Conservation (phyloP, 768 basidiomycete species). For the Hygrophorus russula region DNA sequence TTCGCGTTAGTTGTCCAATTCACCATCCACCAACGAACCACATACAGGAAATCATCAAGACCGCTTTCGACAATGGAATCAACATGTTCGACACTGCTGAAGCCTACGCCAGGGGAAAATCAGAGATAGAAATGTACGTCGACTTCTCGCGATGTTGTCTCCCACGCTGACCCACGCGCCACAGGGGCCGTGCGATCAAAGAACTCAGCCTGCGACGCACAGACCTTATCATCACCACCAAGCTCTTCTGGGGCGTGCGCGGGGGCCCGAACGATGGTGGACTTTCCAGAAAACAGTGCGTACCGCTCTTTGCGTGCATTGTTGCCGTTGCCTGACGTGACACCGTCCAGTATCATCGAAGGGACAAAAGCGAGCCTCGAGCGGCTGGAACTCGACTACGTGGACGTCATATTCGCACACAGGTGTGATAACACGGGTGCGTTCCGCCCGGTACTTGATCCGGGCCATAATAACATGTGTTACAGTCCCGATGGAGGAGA, state of each 20-base stretch:
- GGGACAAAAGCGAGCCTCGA: slow-evolving; percentile 56
- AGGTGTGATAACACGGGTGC: slow-evolving; percentile 45
- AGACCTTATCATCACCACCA: slow-evolving; percentile 72
- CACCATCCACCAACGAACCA: too few species aligned
- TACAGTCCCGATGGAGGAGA: slow-evolving; percentile 59
- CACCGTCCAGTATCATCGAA: slow-evolving; percentile 65
- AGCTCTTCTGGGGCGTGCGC: slow-evolving; percentile 65
- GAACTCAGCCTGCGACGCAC: slow-evolving; percentile 55
- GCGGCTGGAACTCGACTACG: slow-evolving; percentile 66
- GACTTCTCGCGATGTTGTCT: slow-evolving; percentile 16
- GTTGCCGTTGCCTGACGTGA: too few species aligned
- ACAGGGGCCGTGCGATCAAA: slow-evolving; percentile 60
- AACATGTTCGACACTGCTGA: slow-evolving; percentile 72
- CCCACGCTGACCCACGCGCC: neutral
- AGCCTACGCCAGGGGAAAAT: slow-evolving; percentile 50
- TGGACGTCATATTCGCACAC: slow-evolving; percentile 65
- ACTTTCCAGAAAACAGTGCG: slow-evolving; percentile 49
- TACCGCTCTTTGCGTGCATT: too few species aligned
- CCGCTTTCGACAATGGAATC: slow-evolving; percentile 66
- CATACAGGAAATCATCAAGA: slow-evolving; percentile 60
- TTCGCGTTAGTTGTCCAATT: too few species aligned
- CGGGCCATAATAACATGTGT: neutral
- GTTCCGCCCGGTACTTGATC: slow-evolving; percentile 4
- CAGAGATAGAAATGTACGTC: slow-evolving; percentile 71
- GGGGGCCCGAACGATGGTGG: slow-evolving; percentile 47